Conservation (phyloP, 2,329 filamentous ascomycete species). For the Didymella pomorum region DNA sequence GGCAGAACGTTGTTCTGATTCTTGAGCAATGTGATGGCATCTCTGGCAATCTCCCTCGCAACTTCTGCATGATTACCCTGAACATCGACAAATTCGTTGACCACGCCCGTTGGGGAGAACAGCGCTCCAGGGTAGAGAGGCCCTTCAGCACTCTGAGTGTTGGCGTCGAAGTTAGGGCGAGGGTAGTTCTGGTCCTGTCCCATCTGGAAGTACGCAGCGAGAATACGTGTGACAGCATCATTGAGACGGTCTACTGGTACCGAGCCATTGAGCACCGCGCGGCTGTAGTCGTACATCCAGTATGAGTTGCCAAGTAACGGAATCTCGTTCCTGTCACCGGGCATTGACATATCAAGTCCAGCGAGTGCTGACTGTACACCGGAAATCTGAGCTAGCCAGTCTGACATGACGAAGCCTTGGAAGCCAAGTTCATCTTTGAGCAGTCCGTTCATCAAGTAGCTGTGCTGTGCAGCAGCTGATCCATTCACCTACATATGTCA, state of each 20-base stretch:
- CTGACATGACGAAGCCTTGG: conserved; percentile 86
- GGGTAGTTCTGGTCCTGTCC: conserved; percentile 51
- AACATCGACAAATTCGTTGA: conserved; percentile 74
- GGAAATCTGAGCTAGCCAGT: conserved; percentile 86
- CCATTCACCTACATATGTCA: conserved; percentile 52
- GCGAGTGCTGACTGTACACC: conserved; percentile 81
- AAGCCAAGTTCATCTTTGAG: conserved; percentile 88
- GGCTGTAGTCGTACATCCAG: conserved; percentile 79
- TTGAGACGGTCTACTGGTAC: conserved; percentile 83
- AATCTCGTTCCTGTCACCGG: conserved; percentile 69
- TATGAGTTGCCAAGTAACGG: conserved; percentile 57
- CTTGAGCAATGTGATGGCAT: conserved; percentile 69
- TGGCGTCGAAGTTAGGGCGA: conserved; percentile 54
- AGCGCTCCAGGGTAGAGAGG: conserved; percentile 53
- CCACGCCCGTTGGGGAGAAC: conserved; percentile 66
- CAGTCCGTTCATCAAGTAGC: conserved; percentile 82
- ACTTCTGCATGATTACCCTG: conserved; percentile 61
- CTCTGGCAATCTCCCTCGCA: conserved; percentile 61
- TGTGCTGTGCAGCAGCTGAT: conserved; percentile 72
- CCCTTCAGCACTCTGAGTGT: conserved; percentile 46
- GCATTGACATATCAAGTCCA: conserved; percentile 84
- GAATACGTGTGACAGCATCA: conserved; percentile 85
- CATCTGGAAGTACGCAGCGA: conserved; percentile 81
- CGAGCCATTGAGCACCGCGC: conserved; percentile 80
- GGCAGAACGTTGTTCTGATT: conserved; percentile 66